Conservation (phyloP, 2,329 filamentous ascomycete genomes). For the Thielaviopsis punctulata region DNA sequence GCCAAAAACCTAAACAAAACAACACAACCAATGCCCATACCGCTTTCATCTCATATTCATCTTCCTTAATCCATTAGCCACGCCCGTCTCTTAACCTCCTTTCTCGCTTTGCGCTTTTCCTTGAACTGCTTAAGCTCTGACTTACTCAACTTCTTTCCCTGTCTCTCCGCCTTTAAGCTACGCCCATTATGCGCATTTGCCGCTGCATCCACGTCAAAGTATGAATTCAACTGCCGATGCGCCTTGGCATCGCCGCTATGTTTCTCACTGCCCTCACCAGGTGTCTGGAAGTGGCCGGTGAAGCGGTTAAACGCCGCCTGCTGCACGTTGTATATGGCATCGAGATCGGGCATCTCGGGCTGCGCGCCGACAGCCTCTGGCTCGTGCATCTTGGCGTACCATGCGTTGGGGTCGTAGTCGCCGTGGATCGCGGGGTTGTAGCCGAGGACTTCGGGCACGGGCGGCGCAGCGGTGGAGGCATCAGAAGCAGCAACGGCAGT, state of each 20-base stretch:
- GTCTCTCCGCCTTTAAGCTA: conserved; percentile 80
- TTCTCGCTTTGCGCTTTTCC: conserved; percentile 72
- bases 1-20: not conserved
- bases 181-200: conserved; percentile 80
- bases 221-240: conserved; percentile 75
- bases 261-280: conserved; percentile 50
- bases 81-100: conserved; percentile 84
- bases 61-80: conserved; percentile 67
- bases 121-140: conserved; percentile 81
- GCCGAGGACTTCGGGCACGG: conserved; percentile 26
- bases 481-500: conserved; percentile 14
- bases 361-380: conserved; percentile 16
- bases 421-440: conserved; percentile 96
- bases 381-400: conserved; percentile 54
- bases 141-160: conserved; percentile 68
- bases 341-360: conserved; percentile 18
- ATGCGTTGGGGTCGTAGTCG: conserved; percentile 89
- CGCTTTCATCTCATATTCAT: not conserved
- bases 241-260: conserved; percentile 82
- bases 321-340: conserved; percentile 18
- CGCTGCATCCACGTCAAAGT: conserved; percentile 88
- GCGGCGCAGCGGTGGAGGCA: conserved; percentile 12
- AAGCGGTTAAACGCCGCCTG: conserved; percentile 78
- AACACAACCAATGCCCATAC: not conserved
- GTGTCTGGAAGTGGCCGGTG: conserved; percentile 65